Percentiles rank a stretch among this genome's conserved stretches.
Conservation (phyloP, 495 filamentous ascomycete species). For the Penicillium maclennaniae region DNA sequence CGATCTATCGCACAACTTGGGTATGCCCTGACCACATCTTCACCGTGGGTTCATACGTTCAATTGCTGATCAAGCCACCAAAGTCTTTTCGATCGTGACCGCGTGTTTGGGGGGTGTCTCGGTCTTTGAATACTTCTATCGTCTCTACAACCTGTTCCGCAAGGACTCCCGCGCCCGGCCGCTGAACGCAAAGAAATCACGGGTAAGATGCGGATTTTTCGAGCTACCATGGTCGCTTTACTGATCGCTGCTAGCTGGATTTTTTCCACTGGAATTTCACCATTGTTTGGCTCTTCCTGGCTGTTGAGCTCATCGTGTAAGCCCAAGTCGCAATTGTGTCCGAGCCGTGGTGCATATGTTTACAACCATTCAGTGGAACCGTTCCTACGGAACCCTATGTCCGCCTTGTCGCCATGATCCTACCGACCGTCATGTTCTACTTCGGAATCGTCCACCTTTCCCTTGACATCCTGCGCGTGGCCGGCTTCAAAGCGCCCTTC, state of each 20-base stretch:
- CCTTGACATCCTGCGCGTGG: constrained; percentile 43
- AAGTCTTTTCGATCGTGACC: constrained; percentile 60
- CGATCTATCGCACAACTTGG: constrained; percentile 50
- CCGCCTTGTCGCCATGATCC: constrained; percentile 58
- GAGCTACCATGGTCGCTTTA: background rate
- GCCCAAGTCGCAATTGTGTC: constrained; percentile 3
- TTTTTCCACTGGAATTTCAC: constrained; percentile 63
- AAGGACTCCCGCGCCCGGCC: constrained; percentile 50
- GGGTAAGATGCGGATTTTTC: constrained; percentile 29
- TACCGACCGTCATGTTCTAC: constrained; percentile 57
- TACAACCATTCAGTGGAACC: constrained; percentile 35
- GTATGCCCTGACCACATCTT: constrained; percentile 28
- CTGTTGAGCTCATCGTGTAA: constrained; percentile 53
- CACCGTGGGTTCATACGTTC: constrained; percentile 2
- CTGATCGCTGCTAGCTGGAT: constrained; percentile 42
- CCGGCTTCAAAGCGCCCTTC: constrained; percentile 54
- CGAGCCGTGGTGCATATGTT: constrained; percentile 9
- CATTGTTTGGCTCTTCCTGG: constrained; percentile 47
- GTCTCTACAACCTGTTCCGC: constrained; percentile 40
- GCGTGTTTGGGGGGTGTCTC: constrained; percentile 53
- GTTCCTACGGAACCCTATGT: constrained; percentile 43
- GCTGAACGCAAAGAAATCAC: constrained; percentile 48
- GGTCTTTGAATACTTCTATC: constrained; percentile 56
- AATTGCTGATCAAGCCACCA: constrained; percentile 21
- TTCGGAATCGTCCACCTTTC: constrained; percentile 54